phyloP scores from a whole-genome alignment of 805 yeast genomes.

The Martiniozyma abietophila region DNA sequence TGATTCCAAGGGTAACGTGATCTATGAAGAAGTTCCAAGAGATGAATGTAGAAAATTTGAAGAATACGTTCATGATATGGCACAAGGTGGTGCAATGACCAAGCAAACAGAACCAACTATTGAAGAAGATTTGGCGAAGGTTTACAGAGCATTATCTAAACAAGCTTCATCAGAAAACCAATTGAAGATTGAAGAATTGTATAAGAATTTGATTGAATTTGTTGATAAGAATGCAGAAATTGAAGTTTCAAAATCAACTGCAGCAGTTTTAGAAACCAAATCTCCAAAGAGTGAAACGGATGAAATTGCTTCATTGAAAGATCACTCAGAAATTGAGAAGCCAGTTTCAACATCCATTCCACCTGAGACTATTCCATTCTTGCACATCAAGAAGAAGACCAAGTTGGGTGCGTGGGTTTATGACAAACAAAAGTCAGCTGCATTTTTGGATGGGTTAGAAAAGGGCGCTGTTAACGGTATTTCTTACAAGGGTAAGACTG shows the following conservation, averaged over 20 bases:
- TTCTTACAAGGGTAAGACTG: conserved; percentile 79
- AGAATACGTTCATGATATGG: conserved; percentile 94
- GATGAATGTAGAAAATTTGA: conserved; percentile 89
- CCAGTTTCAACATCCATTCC: conserved; percentile 70
- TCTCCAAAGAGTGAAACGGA: conserved; percentile 41
- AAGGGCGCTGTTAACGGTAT: conserved; percentile 91
- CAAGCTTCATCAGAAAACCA: conserved; percentile 65
- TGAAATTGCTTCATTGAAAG: conserved; percentile 81
- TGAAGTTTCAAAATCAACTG: conserved; percentile 55
- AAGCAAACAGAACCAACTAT: conserved; percentile 62
- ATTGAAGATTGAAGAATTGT: conserved; percentile 60
- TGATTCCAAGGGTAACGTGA: conserved; percentile 80
- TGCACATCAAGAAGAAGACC: conserved; percentile 78
- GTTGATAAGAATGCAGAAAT: conserved; percentile 64
- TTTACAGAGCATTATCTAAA: conserved; percentile 71
- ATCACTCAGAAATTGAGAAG: conserved; percentile 54
- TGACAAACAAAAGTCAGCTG: conserved; percentile 66
- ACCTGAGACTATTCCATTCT: conserved; percentile 85
- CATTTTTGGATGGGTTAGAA: conserved; percentile 85
- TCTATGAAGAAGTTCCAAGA: conserved; percentile 77
- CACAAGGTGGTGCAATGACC: conserved; percentile 84
- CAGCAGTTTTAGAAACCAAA: conserved; percentile 38
- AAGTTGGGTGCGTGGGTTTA: conserved; percentile 73
- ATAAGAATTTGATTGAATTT: conserved; percentile 60
- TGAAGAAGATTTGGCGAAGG: conserved; percentile 75